Conservation (phyloP, 495 filamentous ascomycete species). For the Lepidopterella palustris region DNA sequence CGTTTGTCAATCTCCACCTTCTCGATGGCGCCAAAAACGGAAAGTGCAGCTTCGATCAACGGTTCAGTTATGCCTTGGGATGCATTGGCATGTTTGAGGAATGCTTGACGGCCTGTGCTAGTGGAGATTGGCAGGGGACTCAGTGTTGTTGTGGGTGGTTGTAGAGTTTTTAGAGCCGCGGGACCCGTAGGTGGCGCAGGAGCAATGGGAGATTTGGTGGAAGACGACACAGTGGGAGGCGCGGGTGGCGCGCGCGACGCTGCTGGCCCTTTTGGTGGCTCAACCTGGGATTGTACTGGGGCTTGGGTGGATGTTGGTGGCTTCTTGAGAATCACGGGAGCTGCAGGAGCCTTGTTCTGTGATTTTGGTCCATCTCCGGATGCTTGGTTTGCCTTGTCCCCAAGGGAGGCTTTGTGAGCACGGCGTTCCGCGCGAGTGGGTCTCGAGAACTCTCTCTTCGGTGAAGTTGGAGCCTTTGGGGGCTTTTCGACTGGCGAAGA, state of each 20-base stretch:
- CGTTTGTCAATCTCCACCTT: conserved; percentile 86
- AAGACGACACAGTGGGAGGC: conserved; percentile 32
- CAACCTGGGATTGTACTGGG: conserved; percentile 4
- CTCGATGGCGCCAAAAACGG: conserved; percentile 60
- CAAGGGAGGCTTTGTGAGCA: conserved; percentile 22
- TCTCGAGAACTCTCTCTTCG: conserved; percentile 23
- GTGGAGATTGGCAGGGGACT: conserved; percentile 26
- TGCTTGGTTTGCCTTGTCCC: conserved; percentile 24
- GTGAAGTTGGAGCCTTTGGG: conserved; percentile 13
- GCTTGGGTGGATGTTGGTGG: conserved; percentile 12
- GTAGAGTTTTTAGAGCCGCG: conserved; percentile 34
- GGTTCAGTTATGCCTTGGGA: conserved; percentile 85
- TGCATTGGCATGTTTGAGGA: conserved; percentile 86
- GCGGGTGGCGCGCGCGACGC: conserved; percentile 18
- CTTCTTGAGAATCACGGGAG: conserved; percentile 27
- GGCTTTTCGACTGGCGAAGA: conserved; percentile 1
- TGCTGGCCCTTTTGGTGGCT: conserved; percentile 25
- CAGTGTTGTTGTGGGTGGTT: conserved; percentile 34
- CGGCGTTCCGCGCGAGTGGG: conserved; percentile 28
- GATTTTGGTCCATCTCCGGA: conserved; percentile 14
- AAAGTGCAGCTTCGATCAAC: conserved; percentile 63
- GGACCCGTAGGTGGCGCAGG: conserved; percentile 30
- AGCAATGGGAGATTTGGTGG: conserved; percentile 21
- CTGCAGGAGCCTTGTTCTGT: conserved; percentile 13
- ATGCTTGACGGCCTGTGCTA: conserved; percentile 50